phyloP scores from a whole-genome alignment of 768 basidiomycete genomes.

The Leucocoprinus sp. region DNA sequence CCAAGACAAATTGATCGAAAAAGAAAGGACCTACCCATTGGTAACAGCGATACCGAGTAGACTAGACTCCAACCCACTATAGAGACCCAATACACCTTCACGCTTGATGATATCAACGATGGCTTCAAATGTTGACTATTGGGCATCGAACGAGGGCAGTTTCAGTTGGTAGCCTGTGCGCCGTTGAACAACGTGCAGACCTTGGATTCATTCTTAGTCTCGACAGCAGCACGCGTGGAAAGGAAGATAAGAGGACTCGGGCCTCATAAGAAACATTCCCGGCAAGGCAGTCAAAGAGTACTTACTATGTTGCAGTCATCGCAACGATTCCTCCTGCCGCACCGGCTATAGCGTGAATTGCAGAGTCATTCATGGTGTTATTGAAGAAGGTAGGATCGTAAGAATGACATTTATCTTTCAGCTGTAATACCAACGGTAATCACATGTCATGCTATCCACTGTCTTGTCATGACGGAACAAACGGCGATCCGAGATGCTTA shows the following conservation, averaged over 20 bases:
- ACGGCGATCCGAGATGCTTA: not conserved
- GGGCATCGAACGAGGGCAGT: constrained; percentile 5
- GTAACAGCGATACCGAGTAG: constrained; percentile 89
- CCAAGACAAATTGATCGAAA: not conserved
- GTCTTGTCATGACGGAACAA: constrained; percentile 1
- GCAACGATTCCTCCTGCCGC: constrained; percentile 85
- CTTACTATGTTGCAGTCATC: constrained; percentile 86
- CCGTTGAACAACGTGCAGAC: constrained; percentile 28
- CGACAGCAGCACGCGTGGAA: constrained; percentile 89
- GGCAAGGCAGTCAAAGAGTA: constrained; percentile 11
- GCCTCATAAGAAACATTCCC: constrained; percentile 8
- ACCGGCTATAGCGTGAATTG: constrained; percentile 83
- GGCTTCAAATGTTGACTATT: constrained; percentile 56
- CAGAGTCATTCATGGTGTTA: constrained; percentile 58
- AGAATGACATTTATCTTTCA: constrained; percentile 13
- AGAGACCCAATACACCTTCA: constrained; percentile 80
- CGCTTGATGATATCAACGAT: constrained; percentile 70
- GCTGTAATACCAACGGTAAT: constrained; percentile 11
- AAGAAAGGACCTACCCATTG: constrained; percentile 54
- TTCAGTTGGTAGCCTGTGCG: constrained; percentile 2
- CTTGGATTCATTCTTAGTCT: constrained; percentile 72
- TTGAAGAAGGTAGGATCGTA: not conserved
- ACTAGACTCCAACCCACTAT: constrained; percentile 79
- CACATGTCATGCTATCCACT: constrained; percentile 15
- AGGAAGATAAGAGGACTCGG: constrained; percentile 83